Evolutionary conservation across 176 grass and related monocot species (phyloP), one percentile per base, ranked within the genome.

Genomic region (Oryza longistaminata): DNA sequence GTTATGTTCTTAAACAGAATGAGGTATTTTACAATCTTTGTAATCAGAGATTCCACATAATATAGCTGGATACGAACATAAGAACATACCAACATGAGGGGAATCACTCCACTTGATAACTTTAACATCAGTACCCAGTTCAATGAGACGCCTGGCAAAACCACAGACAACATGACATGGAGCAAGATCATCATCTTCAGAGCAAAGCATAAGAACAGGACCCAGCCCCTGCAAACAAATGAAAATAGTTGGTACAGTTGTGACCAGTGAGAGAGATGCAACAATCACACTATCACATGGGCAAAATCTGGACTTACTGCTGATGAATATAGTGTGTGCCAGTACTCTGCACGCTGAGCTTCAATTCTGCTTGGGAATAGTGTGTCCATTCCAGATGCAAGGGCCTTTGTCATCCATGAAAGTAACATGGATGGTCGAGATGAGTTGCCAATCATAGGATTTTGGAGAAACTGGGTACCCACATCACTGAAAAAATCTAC

Each of bases 321-420:
- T 81, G 96, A 92, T 81, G 93, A 99, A 76, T 90, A 96, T 19
- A 96, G 82, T n/a, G 81, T 90, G 48, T 96, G 93, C 96, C 96
- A 99, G 70, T 99, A 96, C 75, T 96, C 96, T 66, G 89, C 82
- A 75, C 91, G 90, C 69, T 99, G 93, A 78, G 90, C 91, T 85
- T 99, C 93, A 94, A 96, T 86, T 93, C 91, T 99, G 88, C 87
- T 92, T 78, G 89, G 86, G 44, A 99, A 94, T 68, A 99, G 89
- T 91, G 88, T 96, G 75, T 92, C 93, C 81, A 99, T 85, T 76
- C 88, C 90, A 72, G 97, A 99, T 71, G 91, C 65, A 60, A 99
- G 21, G 10, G 92, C 84, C 87, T 95, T 99, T 73, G 88, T 81
- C 69, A 94, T 94, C 81, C 90, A 94, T 78, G 92, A 94, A 77